Evolutionary conservation across 352 stramenopile genomes (phyloP).

Genomic region (Globisporangium acanthophoron): DNA sequence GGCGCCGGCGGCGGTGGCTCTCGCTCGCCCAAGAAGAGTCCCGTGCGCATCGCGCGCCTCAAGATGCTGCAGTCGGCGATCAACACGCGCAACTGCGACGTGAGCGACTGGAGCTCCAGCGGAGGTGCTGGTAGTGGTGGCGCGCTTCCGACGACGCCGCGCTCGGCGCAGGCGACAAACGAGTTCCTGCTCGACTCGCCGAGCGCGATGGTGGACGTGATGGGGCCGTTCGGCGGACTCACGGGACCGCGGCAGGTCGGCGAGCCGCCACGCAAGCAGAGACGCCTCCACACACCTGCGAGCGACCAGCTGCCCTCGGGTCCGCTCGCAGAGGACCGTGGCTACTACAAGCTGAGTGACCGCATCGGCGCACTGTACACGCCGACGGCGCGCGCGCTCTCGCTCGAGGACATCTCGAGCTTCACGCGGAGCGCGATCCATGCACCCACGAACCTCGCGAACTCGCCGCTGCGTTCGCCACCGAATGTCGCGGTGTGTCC

Average conservation of each 20-base stretch:
- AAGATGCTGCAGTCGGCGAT: slow-evolving; percentile 84
- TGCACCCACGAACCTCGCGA: slow-evolving; percentile 33
- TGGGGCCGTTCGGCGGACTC: slow-evolving; percentile 69
- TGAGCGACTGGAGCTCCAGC: slow-evolving; percentile 32
- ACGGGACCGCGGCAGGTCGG: slow-evolving; percentile 23
- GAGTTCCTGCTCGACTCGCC: slow-evolving; percentile 17
- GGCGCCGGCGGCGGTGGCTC: neutral
- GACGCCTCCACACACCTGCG: slow-evolving; percentile 19
- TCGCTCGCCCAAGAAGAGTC: slow-evolving; percentile 60
- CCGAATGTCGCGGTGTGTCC: slow-evolving; percentile 46
- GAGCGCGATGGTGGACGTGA: slow-evolving; percentile 53
- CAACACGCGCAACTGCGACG: slow-evolving; percentile 70
- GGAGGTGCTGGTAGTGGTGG: neutral
- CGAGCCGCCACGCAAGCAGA: slow-evolving; percentile 29
- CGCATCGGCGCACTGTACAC: slow-evolving; percentile 77
- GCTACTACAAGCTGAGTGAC: slow-evolving; percentile 80
- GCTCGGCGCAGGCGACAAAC: slow-evolving; percentile 9
- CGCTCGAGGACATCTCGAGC: slow-evolving; percentile 63
- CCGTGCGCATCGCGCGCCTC: slow-evolving; percentile 65
- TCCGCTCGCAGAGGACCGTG: slow-evolving; percentile 45
- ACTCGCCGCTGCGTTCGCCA: slow-evolving; percentile 32
- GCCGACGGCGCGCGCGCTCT: slow-evolving; percentile 50
- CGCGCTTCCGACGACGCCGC: slow-evolving; percentile 4
- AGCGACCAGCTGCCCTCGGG: slow-evolving; percentile 3
- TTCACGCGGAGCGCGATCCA: slow-evolving; percentile 53